Evolutionary conservation across 331 rosid species (phyloP), one percentile per base, ranked within the genome.

Genomic region (Rhamnella rubrinervis): DNA sequence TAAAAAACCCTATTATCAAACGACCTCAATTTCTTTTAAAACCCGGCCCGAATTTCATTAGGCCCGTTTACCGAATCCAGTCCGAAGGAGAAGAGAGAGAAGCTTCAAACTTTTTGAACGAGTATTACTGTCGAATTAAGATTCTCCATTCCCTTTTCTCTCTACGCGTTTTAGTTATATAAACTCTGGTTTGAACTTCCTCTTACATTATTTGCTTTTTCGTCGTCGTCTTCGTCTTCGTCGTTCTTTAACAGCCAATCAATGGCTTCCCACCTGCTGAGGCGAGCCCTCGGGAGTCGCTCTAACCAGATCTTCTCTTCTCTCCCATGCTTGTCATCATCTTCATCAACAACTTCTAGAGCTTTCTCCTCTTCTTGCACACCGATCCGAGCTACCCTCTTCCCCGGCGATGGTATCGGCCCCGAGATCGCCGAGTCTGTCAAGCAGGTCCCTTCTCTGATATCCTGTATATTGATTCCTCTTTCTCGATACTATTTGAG

Each of bases 401-500:
- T 93, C 74, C 98, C 97, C 66, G 96, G 98, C 67, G 97, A 93
- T 73, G 98, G 98, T 38, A 93, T 93, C 53, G 98, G 98, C 39
- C 98, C 98, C 55, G 97, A 93, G 87, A 93, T 93, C 78, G 79
- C 97, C 52, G 92, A 90, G 20, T 88, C 98, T 73, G 96, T 93
- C 78, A 93, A 90, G 74, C 82, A 93, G 96, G 96, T 92, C 56
- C 59, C 19, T 53, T 19, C 13, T 55, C 40, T n/a, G 63, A 63
- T 12, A 49, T 59, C 57, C 26, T 55, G 49, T 19, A n/a, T 14
- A 1, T 40, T n/a, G 23, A 3, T 16, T 49, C 67, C 41, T 57
- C 21, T 41, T 53, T 67, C 18, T 20, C 63, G n/a, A 47, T 26
- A 1, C 23, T 23, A 4, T 28, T 41, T 23, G 14, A 41, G 10